These are phyloP conservation scores for Trichosporon coremiiforme DNA, from an alignment of 1,284 basidiomycete genomes.

Conservation along the genomic window DNA sequence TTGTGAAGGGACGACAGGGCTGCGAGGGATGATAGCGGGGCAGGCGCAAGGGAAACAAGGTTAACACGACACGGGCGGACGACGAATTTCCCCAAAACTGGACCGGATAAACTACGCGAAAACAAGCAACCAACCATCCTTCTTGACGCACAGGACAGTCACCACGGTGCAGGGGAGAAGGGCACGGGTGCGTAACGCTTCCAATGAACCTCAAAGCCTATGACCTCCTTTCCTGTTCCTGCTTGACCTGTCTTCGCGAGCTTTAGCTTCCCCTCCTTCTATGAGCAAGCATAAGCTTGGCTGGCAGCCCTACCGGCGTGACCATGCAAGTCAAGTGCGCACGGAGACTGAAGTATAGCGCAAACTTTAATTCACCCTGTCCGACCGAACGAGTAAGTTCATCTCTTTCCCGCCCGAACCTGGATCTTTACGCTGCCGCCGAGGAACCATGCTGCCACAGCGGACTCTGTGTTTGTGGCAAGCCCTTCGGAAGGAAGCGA, in stretches of 20 bases:
- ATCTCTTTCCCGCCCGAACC: background rate
- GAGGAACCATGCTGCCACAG: background rate
- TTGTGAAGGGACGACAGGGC: background rate
- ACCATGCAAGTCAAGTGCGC: background rate
- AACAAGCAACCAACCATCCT: background rate
- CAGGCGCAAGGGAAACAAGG: background rate
- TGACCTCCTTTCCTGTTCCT: background rate
- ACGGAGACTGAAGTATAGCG: conserved; percentile 8
- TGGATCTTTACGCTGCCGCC: background rate
- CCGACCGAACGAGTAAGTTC: background rate
- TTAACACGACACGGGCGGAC: conserved; percentile 2
- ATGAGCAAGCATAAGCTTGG: background rate
- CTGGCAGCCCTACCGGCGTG: background rate
- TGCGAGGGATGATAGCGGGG: background rate
- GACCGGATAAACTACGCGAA: background rate
- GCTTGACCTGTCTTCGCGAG: too few relatives aligned
- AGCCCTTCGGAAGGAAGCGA: background rate
- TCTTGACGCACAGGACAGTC: background rate
- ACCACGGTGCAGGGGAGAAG: background rate
- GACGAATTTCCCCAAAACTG: conserved; percentile 11
- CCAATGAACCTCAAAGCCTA: background rate
- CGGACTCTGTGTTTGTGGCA: background rate
- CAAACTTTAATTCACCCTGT: background rate
- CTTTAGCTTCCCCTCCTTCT: too few relatives aligned
- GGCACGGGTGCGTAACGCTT: background rate